These are phyloP conservation scores for Clathrospora elynae DNA, from an alignment of 2,329 filamentous ascomycete genomes.

Conservation along the genomic window DNA sequence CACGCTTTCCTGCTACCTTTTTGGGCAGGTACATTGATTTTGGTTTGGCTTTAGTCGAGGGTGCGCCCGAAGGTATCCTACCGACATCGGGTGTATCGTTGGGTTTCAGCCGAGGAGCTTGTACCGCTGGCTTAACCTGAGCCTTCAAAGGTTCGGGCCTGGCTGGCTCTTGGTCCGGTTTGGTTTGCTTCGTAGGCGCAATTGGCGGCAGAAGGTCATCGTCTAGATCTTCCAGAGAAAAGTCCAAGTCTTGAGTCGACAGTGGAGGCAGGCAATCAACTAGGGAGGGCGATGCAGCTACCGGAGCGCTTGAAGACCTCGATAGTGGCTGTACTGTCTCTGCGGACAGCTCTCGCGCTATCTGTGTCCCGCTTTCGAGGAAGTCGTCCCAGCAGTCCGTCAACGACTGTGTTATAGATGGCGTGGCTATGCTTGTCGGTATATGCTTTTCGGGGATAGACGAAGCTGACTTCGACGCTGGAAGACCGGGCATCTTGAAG, in stretches of 20 bases:
- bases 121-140: no score
- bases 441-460: not conserved
- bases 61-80: no score
- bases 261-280: conserved; percentile 31
- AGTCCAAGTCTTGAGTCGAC: conserved; percentile 50
- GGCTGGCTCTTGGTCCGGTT: no score
- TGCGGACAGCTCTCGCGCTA: conserved; percentile 50
- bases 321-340: conserved; percentile 8
- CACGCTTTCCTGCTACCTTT: conserved; percentile 12
- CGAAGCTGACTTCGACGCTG: conserved; percentile 27
- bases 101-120: no score
- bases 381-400: conserved; percentile 48
- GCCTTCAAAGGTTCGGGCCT: no score
- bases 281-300: not conserved
- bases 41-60: no score
- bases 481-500: conserved; percentile 36
- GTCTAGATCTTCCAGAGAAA: conserved; percentile 50
- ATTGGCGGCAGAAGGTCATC: no score
- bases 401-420: not conserved
- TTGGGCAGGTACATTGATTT: no score
- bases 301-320: not conserved
- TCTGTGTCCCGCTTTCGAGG: conserved; percentile 54
- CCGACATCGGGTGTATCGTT: no score
- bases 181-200: no score
- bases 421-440: not conserved